Conservation (phyloP, 202 grass and related monocot species). For the Setaria italica region DNA sequence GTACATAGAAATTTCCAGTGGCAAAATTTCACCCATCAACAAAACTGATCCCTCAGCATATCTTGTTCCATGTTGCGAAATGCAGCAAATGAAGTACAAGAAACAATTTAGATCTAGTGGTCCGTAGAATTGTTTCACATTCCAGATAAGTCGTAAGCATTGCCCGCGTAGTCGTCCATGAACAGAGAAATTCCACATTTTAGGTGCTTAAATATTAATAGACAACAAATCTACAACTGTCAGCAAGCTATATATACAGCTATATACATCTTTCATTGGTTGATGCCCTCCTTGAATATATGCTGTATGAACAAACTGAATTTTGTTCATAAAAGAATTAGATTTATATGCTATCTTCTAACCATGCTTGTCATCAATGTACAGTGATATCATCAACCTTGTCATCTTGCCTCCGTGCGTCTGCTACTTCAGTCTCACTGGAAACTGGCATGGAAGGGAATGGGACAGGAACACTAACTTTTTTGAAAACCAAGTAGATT, state of each 20-base stretch:
- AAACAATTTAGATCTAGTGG: neutral
- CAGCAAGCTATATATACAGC: slow-evolving; percentile 20
- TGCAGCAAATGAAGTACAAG: neutral
- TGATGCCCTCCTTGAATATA: slow-evolving; percentile 6
- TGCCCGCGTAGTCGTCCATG: neutral
- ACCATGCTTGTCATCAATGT: neutral
- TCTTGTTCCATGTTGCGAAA: neutral
- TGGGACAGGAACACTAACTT: slow-evolving; percentile 41
- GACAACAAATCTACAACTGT: slow-evolving; percentile 1
- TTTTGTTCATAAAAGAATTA: slow-evolving; percentile 14
- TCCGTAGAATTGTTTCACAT: neutral
- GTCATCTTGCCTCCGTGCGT: slow-evolving; percentile 16
- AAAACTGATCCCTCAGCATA: neutral
- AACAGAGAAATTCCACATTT: neutral
- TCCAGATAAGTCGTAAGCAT: neutral
- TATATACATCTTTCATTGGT: slow-evolving; percentile 43
- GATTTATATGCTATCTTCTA: neutral
- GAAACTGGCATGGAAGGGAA: slow-evolving; percentile 31
- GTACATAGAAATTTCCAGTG: neutral
- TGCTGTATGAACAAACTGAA: slow-evolving; percentile 3
- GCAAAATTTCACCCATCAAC: neutral
- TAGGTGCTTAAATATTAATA: neutral
- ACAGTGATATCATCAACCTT: slow-evolving; percentile 22
- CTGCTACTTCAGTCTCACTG: slow-evolving; percentile 39
- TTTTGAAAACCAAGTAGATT: slow-evolving; percentile 68